Evolutionary conservation across 148 eudicot species (phyloP).

Genomic region (Gaultheria prostrata): DNA sequence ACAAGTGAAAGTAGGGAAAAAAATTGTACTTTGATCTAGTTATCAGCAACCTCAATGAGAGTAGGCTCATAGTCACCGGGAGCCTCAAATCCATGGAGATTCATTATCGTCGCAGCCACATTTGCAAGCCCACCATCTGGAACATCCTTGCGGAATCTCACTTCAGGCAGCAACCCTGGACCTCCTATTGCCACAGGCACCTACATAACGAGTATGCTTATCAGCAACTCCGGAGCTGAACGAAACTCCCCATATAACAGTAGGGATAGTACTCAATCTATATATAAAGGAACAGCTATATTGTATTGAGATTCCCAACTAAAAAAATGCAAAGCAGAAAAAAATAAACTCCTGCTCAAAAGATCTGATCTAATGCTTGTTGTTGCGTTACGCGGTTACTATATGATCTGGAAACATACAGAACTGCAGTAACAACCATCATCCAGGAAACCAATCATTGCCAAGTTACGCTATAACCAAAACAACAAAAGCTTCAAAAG

Average conservation of each 20-base stretch:
- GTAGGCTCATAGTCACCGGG: conserved; percentile 82
- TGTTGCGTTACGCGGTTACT: not conserved
- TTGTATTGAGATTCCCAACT: not conserved
- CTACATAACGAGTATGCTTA: conserved; percentile 26
- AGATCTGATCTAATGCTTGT: not conserved
- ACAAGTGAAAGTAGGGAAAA: not conserved
- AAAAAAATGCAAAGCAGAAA: not conserved
- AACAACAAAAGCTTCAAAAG: not conserved
- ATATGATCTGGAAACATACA: not conserved
- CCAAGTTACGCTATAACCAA: not conserved
- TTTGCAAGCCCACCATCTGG: conserved; percentile 80
- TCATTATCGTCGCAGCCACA: conserved; percentile 88
- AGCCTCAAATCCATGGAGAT: conserved; percentile 81
- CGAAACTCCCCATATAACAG: not conserved
- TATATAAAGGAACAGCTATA: not conserved
- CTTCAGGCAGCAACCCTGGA: conserved; percentile 75
- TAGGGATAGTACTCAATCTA: not conserved
- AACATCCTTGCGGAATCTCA: conserved; percentile 77
- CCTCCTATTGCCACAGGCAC: conserved; percentile 96
- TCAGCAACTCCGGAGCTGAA: not conserved
- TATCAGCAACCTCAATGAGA: conserved; percentile 75
- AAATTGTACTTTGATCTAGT: conserved; percentile 16
- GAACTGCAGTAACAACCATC: not conserved
- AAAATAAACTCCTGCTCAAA: not conserved
- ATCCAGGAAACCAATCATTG: not conserved